A percentile compares a stretch with the other conserved stretches of the same genome.
Conservation (phyloP, 108 stramenopile species). For the Cyclotella cryptica region DNA sequence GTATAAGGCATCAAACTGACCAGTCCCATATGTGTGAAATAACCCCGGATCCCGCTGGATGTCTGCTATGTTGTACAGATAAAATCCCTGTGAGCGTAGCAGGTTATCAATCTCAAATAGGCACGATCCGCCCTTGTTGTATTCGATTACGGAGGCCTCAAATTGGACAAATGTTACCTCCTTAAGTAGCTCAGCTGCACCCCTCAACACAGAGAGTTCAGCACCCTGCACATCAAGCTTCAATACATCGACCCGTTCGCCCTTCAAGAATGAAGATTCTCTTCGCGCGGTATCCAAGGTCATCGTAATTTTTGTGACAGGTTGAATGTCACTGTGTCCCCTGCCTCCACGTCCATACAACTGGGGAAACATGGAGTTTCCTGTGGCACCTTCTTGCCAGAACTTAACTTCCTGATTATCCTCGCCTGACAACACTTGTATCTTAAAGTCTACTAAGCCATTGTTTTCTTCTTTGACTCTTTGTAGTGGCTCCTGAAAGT, state of each 20-base stretch:
- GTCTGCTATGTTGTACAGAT: not conserved
- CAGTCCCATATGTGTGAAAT: not conserved
- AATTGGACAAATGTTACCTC: slow-evolving; percentile 2
- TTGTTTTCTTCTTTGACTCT: not conserved
- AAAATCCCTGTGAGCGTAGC: not conserved
- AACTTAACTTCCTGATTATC: not conserved
- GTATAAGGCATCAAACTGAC: slow-evolving; percentile 1
- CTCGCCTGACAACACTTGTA: not conserved
- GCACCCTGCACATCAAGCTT: slow-evolving; percentile 4
- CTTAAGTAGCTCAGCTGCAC: not conserved
- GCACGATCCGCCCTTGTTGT: slow-evolving; percentile 6
- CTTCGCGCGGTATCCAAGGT: not conserved
- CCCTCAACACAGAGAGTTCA: not conserved
- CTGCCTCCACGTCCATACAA: not conserved
- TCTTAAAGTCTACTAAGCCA: not conserved
- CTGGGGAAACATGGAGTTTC: slow-evolving; percentile 1
- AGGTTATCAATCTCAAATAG: not conserved
- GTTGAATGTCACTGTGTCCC: not conserved
- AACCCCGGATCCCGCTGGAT: not conserved
- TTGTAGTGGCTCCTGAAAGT: not conserved
- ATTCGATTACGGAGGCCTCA: not conserved
- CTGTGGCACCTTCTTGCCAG: not conserved
- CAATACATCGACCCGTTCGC: not conserved
- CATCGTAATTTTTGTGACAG: not conserved
- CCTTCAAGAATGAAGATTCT: not conserved